Evolutionary conservation across 1,139 yeast species (phyloP), one percentile per base, ranked within the genome.

Genomic region (Scheffersomyces parashehatae): DNA sequence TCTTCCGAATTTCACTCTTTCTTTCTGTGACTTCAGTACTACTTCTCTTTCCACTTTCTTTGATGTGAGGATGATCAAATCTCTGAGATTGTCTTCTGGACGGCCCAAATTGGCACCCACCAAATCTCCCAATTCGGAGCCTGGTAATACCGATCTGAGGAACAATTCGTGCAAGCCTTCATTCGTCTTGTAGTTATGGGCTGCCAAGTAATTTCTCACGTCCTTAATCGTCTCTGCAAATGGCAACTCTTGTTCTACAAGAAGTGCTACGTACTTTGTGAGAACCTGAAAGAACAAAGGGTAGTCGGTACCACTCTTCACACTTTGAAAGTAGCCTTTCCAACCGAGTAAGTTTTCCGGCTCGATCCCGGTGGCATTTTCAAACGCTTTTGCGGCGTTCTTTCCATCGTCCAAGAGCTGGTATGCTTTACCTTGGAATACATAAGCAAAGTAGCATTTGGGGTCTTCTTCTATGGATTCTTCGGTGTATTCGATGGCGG

Each of bases 311-410:
- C 56, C 56, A 5, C 59, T 55, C 43, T 66, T 69, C 29, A 43
- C 61, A 49, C 44, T 64, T 60, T 52, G 61, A 48, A 82, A 65
- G 48, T 84, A 73, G 0, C 97, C 98, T 59, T 88, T 89, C 96
- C 95, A 90, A 0, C 93, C 95, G 26, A 79, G 61, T 1, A 82
- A 49, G 43, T 83, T 81, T 1, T 69, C 67, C 0, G 83, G 80
- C 30, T 85, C 81, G 1, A 84, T 41, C 3, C 63, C 56, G 2
- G 81, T 75, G 0, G 97, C 97, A 35, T 60, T 63, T 28, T 60
- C 54, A 53, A 86, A 88, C 2, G 81, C 67, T 2, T 58, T 55
- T 2, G 69, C 57, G 0, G 96, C 85, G 3, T 73, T 65, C 1
- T 60, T 60, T 7, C 59, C 47, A 5, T 77, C 63, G 12, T 68